These are phyloP conservation scores for Spizellomyces sp. DNA, from an alignment of 192 early-diverging fungal species.

Conservation along the genomic window DNA sequence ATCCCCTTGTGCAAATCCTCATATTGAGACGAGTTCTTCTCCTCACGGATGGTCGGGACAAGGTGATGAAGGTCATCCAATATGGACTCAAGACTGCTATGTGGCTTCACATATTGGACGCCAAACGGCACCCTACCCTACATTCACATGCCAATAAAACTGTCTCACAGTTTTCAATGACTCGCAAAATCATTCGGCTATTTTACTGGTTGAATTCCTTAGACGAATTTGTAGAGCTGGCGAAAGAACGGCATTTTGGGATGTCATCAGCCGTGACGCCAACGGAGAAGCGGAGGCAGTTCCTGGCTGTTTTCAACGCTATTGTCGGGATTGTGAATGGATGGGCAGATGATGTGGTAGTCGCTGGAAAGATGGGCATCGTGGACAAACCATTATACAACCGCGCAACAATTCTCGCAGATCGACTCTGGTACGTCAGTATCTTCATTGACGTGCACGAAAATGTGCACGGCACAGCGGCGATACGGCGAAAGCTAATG, in stretches of 20 bases:
- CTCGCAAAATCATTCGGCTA: slow-evolving; percentile 76
- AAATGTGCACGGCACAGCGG: slow-evolving; percentile 41
- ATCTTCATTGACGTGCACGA: slow-evolving; percentile 71
- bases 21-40: slow-evolving; percentile 65
- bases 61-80: slow-evolving; percentile 76
- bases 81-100: slow-evolving; percentile 76
- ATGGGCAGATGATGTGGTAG: slow-evolving; percentile 74
- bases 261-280: background rate
- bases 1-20: slow-evolving; percentile 23
- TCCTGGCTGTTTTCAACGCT: slow-evolving; percentile 32
- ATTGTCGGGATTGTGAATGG: slow-evolving; percentile 66
- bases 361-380: slow-evolving; percentile 69
- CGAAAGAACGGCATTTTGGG: slow-evolving; percentile 24
- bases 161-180: slow-evolving; percentile 72
- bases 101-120: slow-evolving; percentile 39
- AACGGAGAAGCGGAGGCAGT: slow-evolving; percentile 26
- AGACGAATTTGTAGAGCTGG: slow-evolving; percentile 53
- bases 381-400: slow-evolving; percentile 53
- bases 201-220: slow-evolving; percentile 70
- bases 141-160: slow-evolving; percentile 41
- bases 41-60: slow-evolving; percentile 82
- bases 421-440: slow-evolving; percentile 69
- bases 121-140: slow-evolving; percentile 20
- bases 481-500: slow-evolving; percentile 23
- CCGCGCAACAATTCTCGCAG: slow-evolving; percentile 61